Evolutionary conservation across 2,329 filamentous ascomycete genomes (phyloP), one percentile per base, ranked within the genome.

Genomic region (Fusarium odoratissimum): DNA sequence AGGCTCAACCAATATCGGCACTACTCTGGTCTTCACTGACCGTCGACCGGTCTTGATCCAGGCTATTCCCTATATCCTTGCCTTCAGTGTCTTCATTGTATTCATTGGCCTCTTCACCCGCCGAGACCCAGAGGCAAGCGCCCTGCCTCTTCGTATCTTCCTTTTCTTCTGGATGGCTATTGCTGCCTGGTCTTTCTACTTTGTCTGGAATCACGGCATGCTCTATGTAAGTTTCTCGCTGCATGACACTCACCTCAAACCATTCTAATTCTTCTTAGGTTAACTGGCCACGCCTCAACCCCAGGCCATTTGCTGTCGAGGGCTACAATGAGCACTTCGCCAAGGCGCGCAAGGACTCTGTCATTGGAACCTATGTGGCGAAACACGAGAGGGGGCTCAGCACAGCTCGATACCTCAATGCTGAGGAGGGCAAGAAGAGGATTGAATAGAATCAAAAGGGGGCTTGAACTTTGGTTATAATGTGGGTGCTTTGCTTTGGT

Each of bases 391-490:
- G 95, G 21, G 94, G 95, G 6, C 89, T 94, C 70, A 97, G 94
- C 83, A 93, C 93, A 73, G 92, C 92, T 46, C 88, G 94, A 69
- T 91, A 97, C 76, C 88, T 94, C 37, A 96, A 92, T 76, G 90
- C 97, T 60, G 96, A 99, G 82, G 96, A 99, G 83, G 96, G 96
- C 59, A 99, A 99, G 89, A 99, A 98, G 89, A 93, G 96, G 81
- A 97, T 97, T 79, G 96, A 99, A 81, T 95, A 89, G 76, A 77
- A 77, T 30, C 31, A 60, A 67, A 60, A 64, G 21, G 46, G 51
- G 35, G 60, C 49, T 40, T 54, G 17, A 45, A 33, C 41, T 52
- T 71, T 48, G 67, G 60, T 64, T 42, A 35, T 52, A 57, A 57
- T 60, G 56, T 44, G 51, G 49, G 31, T 66, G 68, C 59, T 70